Base-by-base conservation (phyloP, 2,329 filamentous ascomycete genomes). In the Talaromyces sp. region DNA sequence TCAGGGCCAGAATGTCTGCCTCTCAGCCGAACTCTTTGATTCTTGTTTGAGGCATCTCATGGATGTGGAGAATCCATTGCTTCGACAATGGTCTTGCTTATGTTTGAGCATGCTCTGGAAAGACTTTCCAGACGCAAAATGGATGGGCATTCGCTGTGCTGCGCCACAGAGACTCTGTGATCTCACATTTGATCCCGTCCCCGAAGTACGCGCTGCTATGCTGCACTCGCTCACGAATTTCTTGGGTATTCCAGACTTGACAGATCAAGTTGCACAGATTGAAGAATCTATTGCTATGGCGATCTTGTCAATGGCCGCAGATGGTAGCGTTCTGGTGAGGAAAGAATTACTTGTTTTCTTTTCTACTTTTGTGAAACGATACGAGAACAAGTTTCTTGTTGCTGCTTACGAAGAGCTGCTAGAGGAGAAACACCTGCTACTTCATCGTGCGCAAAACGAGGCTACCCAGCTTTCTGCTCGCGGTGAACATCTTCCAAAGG, bases 81-180 rank as follows among this genome's bases (percentile, higher is more conserved):
- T 99, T 54, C 85, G 95, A 43, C 95, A 99, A 73, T 99, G 95
- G 92, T 93, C 92, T 19, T 96, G 93, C 71, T 82, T 99, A 9
- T 98, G 93, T 75, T 86, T 99, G 63, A 96, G 93, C 72, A 93
- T 97, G 79, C 82, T 99, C 24, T 98, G 93, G 93, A 84, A 89
- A 65, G 90, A 96, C 68, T 89, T 93, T 57, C 87, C 92, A 1
- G 92, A 97, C 71, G 93, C 93, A 0, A 98, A 98, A 73, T 98
- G 93, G 90, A 86, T 90, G 66, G 95, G 91, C n/a, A 96, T 98
- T 63, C 84, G 91, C 53, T 91, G 92, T 70, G 88, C 89, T 66
- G 95, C 93, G 1, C 92, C 93, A 59, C 82, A 88, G 56, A 89
- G 91, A 69, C 82, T 99, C 2, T 90, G 90, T 55, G 86, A 87